Evolutionary conservation across 2,329 filamentous ascomycete genomes (phyloP).

Genomic region (Sclerotiophoma versabilis): DNA sequence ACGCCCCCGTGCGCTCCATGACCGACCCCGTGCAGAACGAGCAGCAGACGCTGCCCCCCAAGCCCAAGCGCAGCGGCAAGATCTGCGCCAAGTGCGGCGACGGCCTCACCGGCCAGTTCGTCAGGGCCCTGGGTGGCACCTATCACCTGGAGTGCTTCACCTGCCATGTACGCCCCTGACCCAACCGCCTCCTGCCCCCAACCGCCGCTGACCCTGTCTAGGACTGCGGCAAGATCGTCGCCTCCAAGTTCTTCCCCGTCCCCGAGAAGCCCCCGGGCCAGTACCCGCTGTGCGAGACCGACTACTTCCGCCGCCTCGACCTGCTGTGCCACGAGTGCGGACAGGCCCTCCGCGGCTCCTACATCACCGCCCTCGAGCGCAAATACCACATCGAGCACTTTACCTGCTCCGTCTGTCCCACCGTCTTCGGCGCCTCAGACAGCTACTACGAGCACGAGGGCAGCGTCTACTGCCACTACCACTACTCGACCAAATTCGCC

Average conservation of each 20-base stretch:
- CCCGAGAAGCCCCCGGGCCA: constrained; percentile 88
- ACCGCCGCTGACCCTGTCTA: constrained; percentile 50
- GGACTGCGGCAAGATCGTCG: constrained; percentile 97
- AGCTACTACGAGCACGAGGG: constrained; percentile 99
- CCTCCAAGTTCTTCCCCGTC: constrained; percentile 98
- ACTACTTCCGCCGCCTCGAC: constrained; percentile 93
- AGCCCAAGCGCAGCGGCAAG: constrained; percentile 47
- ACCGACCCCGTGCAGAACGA: constrained; percentile 40
- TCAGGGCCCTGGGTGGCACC: constrained; percentile 89
- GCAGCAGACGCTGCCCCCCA: constrained; percentile 24
- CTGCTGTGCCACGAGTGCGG: constrained; percentile 92
- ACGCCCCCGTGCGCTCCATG: constrained; percentile 33
- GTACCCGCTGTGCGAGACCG: constrained; percentile 94
- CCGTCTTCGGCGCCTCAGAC: constrained; percentile 97
- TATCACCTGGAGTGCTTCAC: constrained; percentile 98
- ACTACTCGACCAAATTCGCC: constrained; percentile 97
- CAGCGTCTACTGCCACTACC: constrained; percentile 96
- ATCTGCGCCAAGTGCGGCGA: constrained; percentile 85
- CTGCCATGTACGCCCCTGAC: constrained; percentile 76
- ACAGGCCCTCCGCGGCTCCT: constrained; percentile 90
- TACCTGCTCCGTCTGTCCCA: constrained; percentile 95
- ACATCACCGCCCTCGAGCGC: constrained; percentile 95
- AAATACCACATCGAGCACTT: constrained; percentile 99
- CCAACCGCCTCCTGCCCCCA: neutral
- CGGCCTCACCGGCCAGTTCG: constrained; percentile 91